Percentiles rank a stretch among this genome's conserved stretches.
Evolutionary conservation across 495 filamentous ascomycete species (phyloP).

Genomic region (Xylaria sp.): DNA sequence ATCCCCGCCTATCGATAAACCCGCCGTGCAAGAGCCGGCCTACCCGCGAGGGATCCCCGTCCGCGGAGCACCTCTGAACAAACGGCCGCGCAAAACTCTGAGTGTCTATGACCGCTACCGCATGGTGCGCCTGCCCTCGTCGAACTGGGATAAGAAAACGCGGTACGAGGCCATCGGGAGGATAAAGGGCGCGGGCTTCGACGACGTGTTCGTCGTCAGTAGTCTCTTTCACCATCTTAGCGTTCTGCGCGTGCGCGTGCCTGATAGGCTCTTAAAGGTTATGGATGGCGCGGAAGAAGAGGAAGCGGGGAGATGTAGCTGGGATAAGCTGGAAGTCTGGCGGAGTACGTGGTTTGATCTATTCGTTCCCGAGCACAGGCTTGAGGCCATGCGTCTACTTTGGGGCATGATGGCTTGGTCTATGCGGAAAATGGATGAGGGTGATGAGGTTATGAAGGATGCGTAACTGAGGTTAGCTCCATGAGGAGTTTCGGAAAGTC

Average conservation of each 20-base stretch:
- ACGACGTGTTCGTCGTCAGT: conserved; percentile 83
- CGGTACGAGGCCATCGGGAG: conserved; percentile 77
- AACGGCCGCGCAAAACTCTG: conserved; percentile 55
- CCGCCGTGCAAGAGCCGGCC: conserved; percentile 24
- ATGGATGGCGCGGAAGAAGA: conserved; percentile 43
- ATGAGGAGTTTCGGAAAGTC: neutral
- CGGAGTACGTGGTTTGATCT: conserved; percentile 83
- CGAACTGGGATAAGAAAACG: conserved; percentile 80
- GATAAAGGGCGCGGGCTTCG: conserved; percentile 47
- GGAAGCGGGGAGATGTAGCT: conserved; percentile 39
- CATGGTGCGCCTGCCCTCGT: conserved; percentile 66
- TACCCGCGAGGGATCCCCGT: conserved; percentile 42
- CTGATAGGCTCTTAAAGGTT: conserved; percentile 66
- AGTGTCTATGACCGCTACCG: conserved; percentile 63
- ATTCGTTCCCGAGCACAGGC: conserved; percentile 68
- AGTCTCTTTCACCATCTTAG: conserved; percentile 83
- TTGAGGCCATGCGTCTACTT: conserved; percentile 72
- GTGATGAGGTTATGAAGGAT: conserved; percentile 47
- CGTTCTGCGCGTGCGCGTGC: conserved; percentile 76
- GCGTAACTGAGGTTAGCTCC: conserved; percentile 27
- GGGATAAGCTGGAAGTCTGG: conserved; percentile 67
- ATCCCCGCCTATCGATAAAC: neutral
- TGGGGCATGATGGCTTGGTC: conserved; percentile 79
- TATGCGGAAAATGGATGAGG: conserved; percentile 59
- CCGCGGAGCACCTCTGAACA: conserved; percentile 50